Base-by-base conservation (phyloP, 495 filamentous ascomycete species). In the Hypoxylon fragiforme region DNA sequence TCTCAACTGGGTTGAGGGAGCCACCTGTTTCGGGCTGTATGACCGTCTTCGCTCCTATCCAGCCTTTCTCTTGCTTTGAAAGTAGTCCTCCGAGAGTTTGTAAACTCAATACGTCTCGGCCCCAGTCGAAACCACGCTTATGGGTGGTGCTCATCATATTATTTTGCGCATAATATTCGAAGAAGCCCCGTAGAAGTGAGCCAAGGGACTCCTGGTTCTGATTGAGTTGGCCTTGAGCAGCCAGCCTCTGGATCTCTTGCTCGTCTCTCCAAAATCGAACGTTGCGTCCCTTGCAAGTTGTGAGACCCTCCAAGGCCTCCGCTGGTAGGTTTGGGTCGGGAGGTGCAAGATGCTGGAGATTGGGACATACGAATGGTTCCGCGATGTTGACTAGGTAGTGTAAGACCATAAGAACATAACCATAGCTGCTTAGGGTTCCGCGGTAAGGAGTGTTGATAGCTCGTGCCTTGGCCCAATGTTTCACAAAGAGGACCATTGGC, bases 391-490 rank as follows among this genome's bases (percentile, higher is more conserved):
- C 77, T 22, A 95, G 83, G 58, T 91, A 94, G 65, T 95, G 90
- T n/a, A 95, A 72, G n/a, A 89, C 85, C 88, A 95, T 92, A 5
- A 95, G 74, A n/a, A 90, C 88, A 68, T 91, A 95, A 38, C 90
- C 90, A 65, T 95, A 95, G 45, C 86, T 89, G 60, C 85, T 89
- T 26, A 95, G 76, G 0, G 88, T 92, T 42, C 90, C 90, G 32
- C 82, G 81, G 64, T 90, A 94, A n/a, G 87, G 81, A 44, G 77
- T 81, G 69, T 94, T 94, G 70, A 95, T 92, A 48, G 80, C 83
- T 35, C 90, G 81, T 24, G 77, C 76, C 68, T 89, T 91, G 30
- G 90, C 87, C 90, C 90, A 95, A 52, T 81, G 75, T 68, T 95
- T 95, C 67, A 95, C 77, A 65, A 92, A 92, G 4, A 91, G 74